Evolutionary conservation across 345 rosid genomes (phyloP), one percentile per base, ranked within the genome.

Genomic region (Eucalyptus cladocalyx): DNA sequence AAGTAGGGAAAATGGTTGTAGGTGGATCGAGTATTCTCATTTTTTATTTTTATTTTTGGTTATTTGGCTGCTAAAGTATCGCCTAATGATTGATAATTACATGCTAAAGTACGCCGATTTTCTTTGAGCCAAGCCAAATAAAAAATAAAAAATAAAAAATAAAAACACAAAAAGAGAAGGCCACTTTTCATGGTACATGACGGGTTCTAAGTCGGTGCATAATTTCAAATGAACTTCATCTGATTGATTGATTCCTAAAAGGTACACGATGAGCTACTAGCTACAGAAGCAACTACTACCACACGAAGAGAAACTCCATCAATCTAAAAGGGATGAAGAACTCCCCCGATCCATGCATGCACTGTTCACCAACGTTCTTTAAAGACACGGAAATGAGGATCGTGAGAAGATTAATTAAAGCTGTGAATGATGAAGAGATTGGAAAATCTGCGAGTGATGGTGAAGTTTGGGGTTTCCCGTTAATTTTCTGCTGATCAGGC

Each of bases 1-100:
- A 0, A 0, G 16, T 60, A 13, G 17, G 17, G 69, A 28, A 60
- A 60, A 28, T 28, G 32, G 69, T 0, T 60, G 69, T 6, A 13
- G 34, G 15, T 60, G 69, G 34, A 60, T 60, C 69, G 34, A 12
- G 17, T 28, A 60, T 12, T 28, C 15, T 60, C 67, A 28, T 12
- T 56, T 60, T 60, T 60, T 28, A 5, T 60, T 21, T 60, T 60
- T 60, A 1, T 58, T 58, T 28, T 53, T 53, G 26, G 26, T 13
- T 60, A 6, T 30, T 28, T 62, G 34, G 69, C 34, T 62, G 69
- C 34, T 62, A 62, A 56, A 62, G 34, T 13, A 12, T 62, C 2
- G 69, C 69, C 18, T 12, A 62, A 62, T 30, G 30, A 62, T 62
- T 62, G 69, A 62, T 30, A 62, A n/a, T 58, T 21, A 26, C n/a